Evolutionary conservation across 495 filamentous ascomycete species (phyloP), one percentile per base, ranked within the genome.

Genomic region (Penicillium cinerascens): DNA sequence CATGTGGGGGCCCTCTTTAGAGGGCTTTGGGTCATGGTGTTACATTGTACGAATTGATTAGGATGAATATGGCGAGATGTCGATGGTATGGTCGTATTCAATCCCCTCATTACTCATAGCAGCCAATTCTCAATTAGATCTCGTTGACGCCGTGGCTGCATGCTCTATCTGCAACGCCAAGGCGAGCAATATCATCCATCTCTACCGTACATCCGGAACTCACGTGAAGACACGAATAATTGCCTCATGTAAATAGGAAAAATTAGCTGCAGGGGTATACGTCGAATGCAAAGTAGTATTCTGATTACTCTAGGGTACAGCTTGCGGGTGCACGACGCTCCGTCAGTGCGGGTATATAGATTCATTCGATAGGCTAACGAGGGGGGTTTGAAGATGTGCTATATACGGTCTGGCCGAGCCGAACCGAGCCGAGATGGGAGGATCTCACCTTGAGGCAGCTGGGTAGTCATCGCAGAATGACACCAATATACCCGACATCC

Each of bases 361-460:
- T 48, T 40, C 35, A 59, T 44, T 41, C n/a, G 25, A 52, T 44
- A 41, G 40, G 40, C n/a, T 6, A 51, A 40, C 26, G 15, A 18
- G 17, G 29, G 7, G 1, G 11, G 1, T 33, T 33, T 4, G 29
- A 33, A 33, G 29, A 33, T 33, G 13, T 13, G 2, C 10, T 33
- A 13, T 33, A 4, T 1, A 29, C 9, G 6, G 27, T 29, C 27
- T 29, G 27, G 27, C 27, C 10, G 13, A 33, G 8, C 8, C 10
- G 1, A 33, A 10, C 29, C 13, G 9, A 13, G 8, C 11, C 1
- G 11, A 3, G 9, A 11, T 13, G 29, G 11, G 1, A 13, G 22
- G 6, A 23, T 23, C 2, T 6, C 22, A 23, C n/a, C n/a, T n/a
- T n/a, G n/a, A n/a, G n/a, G 2, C 7, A 29, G 26, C 26, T 29